A percentile compares a stretch with the other conserved stretches of the same genome.
Evolutionary conservation across 352 stramenopile species (phyloP).

Genomic region (Globisporangium solare): DNA sequence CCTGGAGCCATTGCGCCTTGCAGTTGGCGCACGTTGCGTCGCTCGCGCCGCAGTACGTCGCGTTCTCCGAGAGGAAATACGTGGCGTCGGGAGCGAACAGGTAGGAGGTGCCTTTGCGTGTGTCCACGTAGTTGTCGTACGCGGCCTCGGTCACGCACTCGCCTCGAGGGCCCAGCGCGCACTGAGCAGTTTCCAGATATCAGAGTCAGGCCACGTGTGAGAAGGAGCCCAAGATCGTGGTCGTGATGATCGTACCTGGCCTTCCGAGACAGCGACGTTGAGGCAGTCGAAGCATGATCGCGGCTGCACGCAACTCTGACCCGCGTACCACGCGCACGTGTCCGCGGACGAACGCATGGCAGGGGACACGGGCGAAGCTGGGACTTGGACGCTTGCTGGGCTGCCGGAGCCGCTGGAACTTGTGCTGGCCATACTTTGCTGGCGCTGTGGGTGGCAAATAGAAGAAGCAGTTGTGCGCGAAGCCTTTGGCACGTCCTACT

Average conservation of each 20-base stretch:
- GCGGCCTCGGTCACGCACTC: slow-evolving; percentile 29
- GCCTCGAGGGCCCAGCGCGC: slow-evolving; percentile 27
- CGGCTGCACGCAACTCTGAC: slow-evolving; percentile 21
- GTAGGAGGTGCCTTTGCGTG: slow-evolving; percentile 1
- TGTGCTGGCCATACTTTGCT: background rate
- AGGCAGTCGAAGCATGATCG: slow-evolving; percentile 43
- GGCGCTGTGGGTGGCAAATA: background rate
- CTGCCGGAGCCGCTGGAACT: background rate
- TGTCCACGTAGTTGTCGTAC: slow-evolving; percentile 19
- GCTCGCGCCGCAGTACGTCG: slow-evolving; percentile 4
- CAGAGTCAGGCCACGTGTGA: no score
- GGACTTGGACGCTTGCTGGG: background rate
- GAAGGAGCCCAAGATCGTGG: slow-evolving; percentile 9
- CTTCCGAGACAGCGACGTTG: slow-evolving; percentile 8
- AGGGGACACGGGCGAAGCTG: no score
- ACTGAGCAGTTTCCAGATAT: slow-evolving; percentile 9
- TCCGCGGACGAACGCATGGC: background rate
- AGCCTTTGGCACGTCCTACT: background rate
- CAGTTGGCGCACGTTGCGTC: slow-evolving; percentile 10
- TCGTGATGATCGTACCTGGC: background rate
- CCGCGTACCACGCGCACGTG: slow-evolving; percentile 7
- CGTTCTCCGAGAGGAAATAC: background rate
- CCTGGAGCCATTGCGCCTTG: slow-evolving; percentile 1
- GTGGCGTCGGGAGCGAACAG: slow-evolving; percentile 2
- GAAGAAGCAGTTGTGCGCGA: background rate